These are phyloP conservation scores for Dalbergia oliveri DNA, from an alignment of 306 rosid genomes.

Conservation along the genomic window DNA sequence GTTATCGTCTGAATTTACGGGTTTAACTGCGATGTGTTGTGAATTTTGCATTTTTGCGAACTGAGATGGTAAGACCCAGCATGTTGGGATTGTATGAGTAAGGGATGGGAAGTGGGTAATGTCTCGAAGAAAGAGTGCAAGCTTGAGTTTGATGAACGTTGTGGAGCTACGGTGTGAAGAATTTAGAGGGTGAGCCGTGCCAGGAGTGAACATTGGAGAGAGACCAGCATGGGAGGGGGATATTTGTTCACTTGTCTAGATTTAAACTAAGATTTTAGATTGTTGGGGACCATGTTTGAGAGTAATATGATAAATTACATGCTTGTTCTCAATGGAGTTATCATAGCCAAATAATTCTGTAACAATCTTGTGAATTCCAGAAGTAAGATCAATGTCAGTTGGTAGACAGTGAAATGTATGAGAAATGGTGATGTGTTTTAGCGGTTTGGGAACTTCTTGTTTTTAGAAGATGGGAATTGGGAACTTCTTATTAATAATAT, in stretches of 20 bases:
- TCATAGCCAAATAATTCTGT: background rate
- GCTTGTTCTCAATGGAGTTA: background rate
- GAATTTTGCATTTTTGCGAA: slow-evolving; percentile 9
- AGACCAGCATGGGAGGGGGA: background rate
- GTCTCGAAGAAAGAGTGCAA: background rate
- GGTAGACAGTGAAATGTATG: background rate
- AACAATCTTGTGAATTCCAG: background rate
- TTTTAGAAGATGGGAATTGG: background rate
- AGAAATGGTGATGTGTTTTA: background rate
- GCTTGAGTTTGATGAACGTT: slow-evolving; percentile 35
- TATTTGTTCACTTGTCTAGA: background rate
- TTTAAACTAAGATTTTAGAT: background rate
- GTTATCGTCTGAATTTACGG: slow-evolving; percentile 32
- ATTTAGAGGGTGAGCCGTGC: slow-evolving; percentile 6
- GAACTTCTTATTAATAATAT: background rate
- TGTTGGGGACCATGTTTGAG: background rate
- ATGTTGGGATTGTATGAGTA: background rate
- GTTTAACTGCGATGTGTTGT: background rate
- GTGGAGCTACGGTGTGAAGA: slow-evolving; percentile 29
- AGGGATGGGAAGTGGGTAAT: slow-evolving; percentile 12
- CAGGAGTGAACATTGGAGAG: background rate
- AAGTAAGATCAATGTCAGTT: slow-evolving; percentile 7
- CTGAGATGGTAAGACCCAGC: background rate
- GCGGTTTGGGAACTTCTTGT: background rate
- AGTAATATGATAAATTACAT: background rate